Conservation (phyloP, 2,329 filamentous ascomycete species). For the Hymenoscyphus scutula region DNA sequence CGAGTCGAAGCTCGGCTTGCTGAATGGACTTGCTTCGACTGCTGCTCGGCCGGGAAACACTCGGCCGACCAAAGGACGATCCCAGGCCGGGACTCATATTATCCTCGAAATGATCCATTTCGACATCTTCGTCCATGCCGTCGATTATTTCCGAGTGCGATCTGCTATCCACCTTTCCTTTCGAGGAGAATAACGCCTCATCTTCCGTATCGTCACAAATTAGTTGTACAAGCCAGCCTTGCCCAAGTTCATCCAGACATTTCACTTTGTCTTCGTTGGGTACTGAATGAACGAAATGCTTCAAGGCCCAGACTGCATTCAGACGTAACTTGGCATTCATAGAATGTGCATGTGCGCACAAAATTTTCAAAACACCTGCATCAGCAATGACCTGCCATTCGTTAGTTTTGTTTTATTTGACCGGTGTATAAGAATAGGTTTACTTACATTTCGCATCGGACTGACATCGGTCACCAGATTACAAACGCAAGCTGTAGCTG, state of each 20-base stretch:
- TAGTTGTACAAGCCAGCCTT: constrained; percentile 76
- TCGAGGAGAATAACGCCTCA: constrained; percentile 44
- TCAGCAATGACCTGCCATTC: constrained; percentile 63
- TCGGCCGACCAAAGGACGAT: constrained; percentile 22
- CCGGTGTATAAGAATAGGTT: neutral
- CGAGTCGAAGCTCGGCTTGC: constrained; percentile 50
- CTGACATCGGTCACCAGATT: constrained; percentile 88
- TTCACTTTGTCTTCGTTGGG: constrained; percentile 70
- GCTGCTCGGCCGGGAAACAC: constrained; percentile 29
- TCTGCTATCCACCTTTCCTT: constrained; percentile 27
- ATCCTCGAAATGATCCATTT: constrained; percentile 51
- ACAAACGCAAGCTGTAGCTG: constrained; percentile 78
- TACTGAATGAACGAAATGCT: constrained; percentile 78
- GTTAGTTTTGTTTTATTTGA: neutral
- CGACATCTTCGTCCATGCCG: constrained; percentile 57
- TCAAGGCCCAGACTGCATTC: constrained; percentile 89
- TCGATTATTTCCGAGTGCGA: constrained; percentile 29
- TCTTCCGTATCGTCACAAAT: constrained; percentile 65
- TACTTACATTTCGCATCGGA: constrained; percentile 79
- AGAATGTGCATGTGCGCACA: constrained; percentile 84
- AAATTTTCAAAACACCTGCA: constrained; percentile 68
- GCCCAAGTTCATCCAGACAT: constrained; percentile 73
- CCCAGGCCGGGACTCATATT: constrained; percentile 28
- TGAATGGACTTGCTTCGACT: constrained; percentile 41
- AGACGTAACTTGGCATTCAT: constrained; percentile 74